Base-by-base conservation (phyloP, 2,329 filamentous ascomycete genomes). In the Penicillium sp. region DNA sequence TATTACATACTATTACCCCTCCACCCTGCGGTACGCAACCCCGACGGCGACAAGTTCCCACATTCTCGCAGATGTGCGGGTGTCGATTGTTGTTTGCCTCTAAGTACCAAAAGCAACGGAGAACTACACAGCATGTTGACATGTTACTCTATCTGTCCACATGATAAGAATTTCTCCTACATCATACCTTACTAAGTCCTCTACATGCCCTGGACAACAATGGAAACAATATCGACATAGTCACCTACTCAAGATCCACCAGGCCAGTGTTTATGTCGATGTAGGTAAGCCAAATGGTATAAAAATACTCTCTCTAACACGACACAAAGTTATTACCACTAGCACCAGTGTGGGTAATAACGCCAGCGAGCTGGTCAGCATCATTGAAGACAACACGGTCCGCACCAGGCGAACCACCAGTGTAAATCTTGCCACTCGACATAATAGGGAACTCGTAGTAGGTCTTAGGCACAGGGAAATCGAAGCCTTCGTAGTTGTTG, bases 331-430 rank as follows among this genome's bases (percentile, higher is more conserved):
- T 74, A 65, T 87, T 83, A 7, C 82, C 82, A 42, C 77, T 80
- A 14, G 85, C 84, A 25, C 85, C 85, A 18, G 82, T 86, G 62
- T 88, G 86, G 0, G 86, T 88, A 54, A 88, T 86, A 25, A 79
- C 72, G 31, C 83, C 84, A 12, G 82, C 84, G 37, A 80, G 75
- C 49, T 77, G 51, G 58, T 83, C 79, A 13, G 68, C 53, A 0
- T 62, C 73, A 62, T 81, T 84, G 71, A 88, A 82, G 28, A 86
- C 69, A 45, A 87, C 80, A 41, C 85, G 81, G 64, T 88, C 84
- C 14, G 85, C 71, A 31, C 85, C 84, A 1, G 85, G 85, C 1
- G 77, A 79, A 19, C 82, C 81, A 40, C 83, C 82, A 49, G 64
- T 75, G 63, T 83, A 86, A 1, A 77, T 63, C 1, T 64, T 57